Conservation (phyloP, 257 asterid species). For the Ocimum tenuiflorum region DNA sequence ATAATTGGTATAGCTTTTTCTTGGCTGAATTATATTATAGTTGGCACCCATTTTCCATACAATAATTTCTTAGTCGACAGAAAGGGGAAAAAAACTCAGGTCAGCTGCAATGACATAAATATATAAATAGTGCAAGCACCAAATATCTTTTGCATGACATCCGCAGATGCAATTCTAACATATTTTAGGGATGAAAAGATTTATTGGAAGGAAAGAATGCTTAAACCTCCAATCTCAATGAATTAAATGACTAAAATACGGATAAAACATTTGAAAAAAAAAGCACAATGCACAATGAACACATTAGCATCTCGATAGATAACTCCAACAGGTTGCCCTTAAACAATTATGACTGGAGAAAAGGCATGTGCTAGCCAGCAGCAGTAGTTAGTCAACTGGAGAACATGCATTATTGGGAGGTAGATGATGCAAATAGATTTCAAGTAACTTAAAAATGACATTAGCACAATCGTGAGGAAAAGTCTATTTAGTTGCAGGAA, state of each 20-base stretch:
- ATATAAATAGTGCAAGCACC: no score
- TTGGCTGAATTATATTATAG: background rate
- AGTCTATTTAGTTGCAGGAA: slow-evolving; percentile 1
- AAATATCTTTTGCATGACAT: no score
- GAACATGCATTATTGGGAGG: background rate
- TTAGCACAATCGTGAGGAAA: background rate
- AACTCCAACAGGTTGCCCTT: slow-evolving; percentile 5
- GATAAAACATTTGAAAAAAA: background rate
- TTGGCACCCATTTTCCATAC: slow-evolving; percentile 2
- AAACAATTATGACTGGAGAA: background rate
- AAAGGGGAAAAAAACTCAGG: background rate
- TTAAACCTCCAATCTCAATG: background rate
- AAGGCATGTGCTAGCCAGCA: background rate
- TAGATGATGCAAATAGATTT: background rate
- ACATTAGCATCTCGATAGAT: slow-evolving; percentile 1
- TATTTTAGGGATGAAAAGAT: no score
- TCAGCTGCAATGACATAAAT: background rate
- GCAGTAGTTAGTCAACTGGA: slow-evolving; percentile 5
- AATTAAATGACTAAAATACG: background rate
- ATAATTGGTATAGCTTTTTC: background rate
- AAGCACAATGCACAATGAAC: background rate
- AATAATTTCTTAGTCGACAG: slow-evolving; percentile 1
- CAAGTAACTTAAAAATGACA: background rate
- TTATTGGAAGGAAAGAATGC: background rate
- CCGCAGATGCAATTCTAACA: no score